These are phyloP conservation scores for Echites panduratus DNA, from an alignment of 257 asterid genomes.

Conservation along the genomic window DNA sequence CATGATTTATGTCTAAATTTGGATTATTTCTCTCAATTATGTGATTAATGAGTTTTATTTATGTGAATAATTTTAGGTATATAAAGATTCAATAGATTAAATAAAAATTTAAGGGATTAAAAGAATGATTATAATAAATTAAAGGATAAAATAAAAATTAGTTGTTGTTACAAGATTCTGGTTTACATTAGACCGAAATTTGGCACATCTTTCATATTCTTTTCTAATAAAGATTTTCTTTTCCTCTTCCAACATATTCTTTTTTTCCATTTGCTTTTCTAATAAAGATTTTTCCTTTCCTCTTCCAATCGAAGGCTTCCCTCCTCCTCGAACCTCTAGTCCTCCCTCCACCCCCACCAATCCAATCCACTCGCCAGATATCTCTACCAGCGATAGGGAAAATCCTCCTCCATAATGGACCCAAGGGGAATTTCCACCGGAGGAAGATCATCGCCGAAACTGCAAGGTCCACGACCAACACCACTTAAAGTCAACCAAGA, in stretches of 20 bases:
- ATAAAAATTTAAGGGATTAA: no score
- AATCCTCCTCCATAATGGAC: constrained; percentile 33
- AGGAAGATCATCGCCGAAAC: constrained; percentile 64
- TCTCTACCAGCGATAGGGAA: constrained; percentile 16
- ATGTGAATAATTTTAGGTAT: no score
- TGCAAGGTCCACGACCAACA: constrained; percentile 94
- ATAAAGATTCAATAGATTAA: no score
- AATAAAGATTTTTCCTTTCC: neutral
- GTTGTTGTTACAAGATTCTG: no score
- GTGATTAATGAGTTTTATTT: no score
- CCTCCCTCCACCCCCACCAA: constrained; percentile 15
- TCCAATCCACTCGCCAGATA: constrained; percentile 8
- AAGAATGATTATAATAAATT: no score
- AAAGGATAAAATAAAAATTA: no score
- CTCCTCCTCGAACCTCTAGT: constrained; percentile 12
- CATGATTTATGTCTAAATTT: no score
- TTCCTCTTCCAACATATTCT: neutral
- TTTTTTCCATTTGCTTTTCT: neutral
- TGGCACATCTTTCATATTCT: no score
- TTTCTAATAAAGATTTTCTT: no score
- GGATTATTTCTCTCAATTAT: no score
- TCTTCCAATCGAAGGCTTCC: neutral
- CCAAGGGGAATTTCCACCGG: constrained; percentile 45
- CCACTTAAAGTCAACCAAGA: constrained; percentile 85
- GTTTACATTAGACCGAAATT: no score